Conservation (phyloP, 164 flowering plant genomes). For the Magnolia sinica region DNA sequence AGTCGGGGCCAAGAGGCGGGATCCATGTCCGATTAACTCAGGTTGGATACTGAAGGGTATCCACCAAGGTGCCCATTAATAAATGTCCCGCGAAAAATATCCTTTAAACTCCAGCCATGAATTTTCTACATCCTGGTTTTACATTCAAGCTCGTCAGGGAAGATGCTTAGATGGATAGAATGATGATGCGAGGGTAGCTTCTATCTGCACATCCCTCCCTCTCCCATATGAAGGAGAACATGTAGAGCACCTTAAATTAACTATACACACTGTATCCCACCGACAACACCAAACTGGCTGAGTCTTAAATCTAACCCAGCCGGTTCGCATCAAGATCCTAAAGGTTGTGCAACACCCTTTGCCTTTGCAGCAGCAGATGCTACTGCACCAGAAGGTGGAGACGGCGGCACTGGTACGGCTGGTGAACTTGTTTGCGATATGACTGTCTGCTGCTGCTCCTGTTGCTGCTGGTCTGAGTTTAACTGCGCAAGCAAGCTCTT, state of each 20-base stretch:
- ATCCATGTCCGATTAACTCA: no score
- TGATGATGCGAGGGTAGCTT: background rate
- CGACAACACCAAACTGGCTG: background rate
- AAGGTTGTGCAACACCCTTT: constrained; percentile 71
- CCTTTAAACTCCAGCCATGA: background rate
- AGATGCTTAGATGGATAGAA: background rate
- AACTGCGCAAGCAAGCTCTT: constrained; percentile 57
- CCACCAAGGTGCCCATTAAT: no score
- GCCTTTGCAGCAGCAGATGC: constrained; percentile 75
- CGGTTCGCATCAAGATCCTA: constrained; percentile 43
- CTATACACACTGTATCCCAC: constrained; percentile 3
- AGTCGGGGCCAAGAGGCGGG: no score
- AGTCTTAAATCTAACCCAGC: background rate
- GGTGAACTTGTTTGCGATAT: constrained; percentile 37
- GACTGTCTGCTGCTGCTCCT: constrained; percentile 35
- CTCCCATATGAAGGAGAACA: background rate
- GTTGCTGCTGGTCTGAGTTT: constrained; percentile 42
- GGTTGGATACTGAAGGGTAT: no score
- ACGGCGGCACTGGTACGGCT: constrained; percentile 52
- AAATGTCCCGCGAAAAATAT: no score
- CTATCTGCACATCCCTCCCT: background rate
- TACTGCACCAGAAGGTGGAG: constrained; percentile 63
- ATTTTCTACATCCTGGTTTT: background rate
- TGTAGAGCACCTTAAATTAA: background rate
- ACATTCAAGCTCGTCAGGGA: background rate